These are phyloP conservation scores for Neurospora sp. DNA, from an alignment of 495 filamentous ascomycete genomes.

Conservation along the genomic window DNA sequence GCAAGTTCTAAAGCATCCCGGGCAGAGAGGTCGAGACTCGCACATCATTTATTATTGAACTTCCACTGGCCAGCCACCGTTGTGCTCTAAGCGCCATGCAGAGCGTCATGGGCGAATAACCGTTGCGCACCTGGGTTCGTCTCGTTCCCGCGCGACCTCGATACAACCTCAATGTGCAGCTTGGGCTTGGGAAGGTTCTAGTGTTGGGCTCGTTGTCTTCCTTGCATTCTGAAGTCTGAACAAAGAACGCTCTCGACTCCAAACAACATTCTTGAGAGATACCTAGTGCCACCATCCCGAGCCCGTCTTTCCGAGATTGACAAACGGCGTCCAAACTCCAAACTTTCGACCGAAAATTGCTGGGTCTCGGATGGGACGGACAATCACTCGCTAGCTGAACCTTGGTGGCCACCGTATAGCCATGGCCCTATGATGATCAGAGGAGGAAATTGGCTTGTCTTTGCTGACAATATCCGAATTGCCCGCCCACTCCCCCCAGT, in stretches of 20 bases:
- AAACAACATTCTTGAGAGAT: neutral
- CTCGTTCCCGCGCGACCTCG: neutral
- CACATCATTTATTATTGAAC: neutral
- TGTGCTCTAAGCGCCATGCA: neutral
- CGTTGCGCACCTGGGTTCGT: neutral
- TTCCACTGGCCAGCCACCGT: neutral
- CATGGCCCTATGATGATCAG: neutral
- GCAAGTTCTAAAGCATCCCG: neutral
- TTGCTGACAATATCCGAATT: neutral
- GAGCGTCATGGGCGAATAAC: neutral
- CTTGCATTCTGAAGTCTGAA: neutral
- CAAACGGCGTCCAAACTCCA: neutral
- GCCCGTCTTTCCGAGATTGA: neutral
- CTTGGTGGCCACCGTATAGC: neutral
- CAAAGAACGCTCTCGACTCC: neutral
- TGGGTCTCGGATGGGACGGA: neutral
- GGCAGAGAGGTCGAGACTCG: neutral
- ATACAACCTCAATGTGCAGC: neutral
- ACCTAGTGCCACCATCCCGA: neutral
- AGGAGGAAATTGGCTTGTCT: neutral
- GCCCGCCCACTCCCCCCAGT: neutral
- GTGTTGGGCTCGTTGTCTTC: neutral
- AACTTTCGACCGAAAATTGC: neutral
- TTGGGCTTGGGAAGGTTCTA: neutral
- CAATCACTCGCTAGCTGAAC: neutral